phyloP scores from a whole-genome alignment of 495 filamentous ascomycete genomes.

The Hypoxylon lienhwacheense region DNA sequence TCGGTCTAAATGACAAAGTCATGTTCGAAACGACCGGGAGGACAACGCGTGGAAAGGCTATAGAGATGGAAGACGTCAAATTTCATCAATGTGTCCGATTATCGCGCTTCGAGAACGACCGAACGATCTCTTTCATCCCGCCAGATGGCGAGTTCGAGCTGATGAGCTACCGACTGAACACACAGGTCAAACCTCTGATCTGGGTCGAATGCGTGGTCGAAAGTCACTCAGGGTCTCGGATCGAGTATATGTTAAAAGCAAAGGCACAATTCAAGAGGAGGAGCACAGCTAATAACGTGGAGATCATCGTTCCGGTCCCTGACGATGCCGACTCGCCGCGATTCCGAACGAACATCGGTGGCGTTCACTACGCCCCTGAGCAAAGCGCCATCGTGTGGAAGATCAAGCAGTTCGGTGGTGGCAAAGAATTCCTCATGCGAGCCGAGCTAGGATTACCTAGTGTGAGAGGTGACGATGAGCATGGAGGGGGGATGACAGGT shows the following conservation, averaged over 20 bases:
- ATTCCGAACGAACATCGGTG: slow-evolving; percentile 96
- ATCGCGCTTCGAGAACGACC: slow-evolving; percentile 95
- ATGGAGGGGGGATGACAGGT: slow-evolving; percentile 93
- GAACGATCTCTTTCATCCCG: slow-evolving; percentile 98
- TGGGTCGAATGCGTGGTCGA: slow-evolving; percentile 99
- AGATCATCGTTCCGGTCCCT: slow-evolving; percentile 95
- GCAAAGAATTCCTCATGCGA: slow-evolving; percentile 98
- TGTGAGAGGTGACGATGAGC: slow-evolving; percentile 95
- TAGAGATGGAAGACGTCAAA: slow-evolving; percentile 99
- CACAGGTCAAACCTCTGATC: slow-evolving; percentile 96
- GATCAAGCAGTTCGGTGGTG: slow-evolving; percentile 99
- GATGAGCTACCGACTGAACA: slow-evolving; percentile 99
- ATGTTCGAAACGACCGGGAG: slow-evolving; percentile 99
- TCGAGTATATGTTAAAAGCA: slow-evolving; percentile 99
- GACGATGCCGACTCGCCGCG: slow-evolving; percentile 96
- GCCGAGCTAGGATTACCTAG: slow-evolving; percentile 95
- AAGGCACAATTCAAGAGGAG: slow-evolving; percentile 98
- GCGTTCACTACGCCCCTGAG: slow-evolving; percentile 98
- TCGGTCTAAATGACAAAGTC: slow-evolving; percentile 97
- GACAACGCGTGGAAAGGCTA: slow-evolving; percentile 91
- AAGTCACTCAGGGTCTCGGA: slow-evolving; percentile 87
- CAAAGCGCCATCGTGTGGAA: slow-evolving; percentile 99
- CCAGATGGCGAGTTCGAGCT: slow-evolving; percentile 98
- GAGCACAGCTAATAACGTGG: slow-evolving; percentile 97
- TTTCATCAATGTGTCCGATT: slow-evolving; percentile 99